Percentiles rank a stretch among this genome's conserved stretches.
These are phyloP conservation scores for Tuber microsphaerosporum DNA, from an alignment of 495 filamentous ascomycete species.

Conservation along the genomic window DNA sequence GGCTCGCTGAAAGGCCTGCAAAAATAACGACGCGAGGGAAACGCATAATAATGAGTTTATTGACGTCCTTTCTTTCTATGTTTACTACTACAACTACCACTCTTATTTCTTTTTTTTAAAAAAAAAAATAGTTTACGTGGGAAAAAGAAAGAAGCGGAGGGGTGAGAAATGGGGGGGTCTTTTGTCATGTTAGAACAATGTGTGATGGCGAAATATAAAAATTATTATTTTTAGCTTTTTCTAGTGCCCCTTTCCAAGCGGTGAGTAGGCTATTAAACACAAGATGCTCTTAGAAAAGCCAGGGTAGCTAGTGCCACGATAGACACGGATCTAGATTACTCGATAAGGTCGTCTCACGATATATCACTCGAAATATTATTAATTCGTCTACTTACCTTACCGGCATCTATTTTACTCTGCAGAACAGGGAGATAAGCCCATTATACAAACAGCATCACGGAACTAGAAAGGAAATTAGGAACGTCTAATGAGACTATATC, in stretches of 20 bases:
- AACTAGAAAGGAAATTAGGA: neutral
- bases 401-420: neutral
- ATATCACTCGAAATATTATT: neutral
- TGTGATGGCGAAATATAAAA: conserved; percentile 28
- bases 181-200: conserved; percentile 32
- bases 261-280: neutral
- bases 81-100: neutral
- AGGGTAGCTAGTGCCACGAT: neutral
- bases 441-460: neutral
- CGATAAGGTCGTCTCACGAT: neutral
- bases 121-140: conserved; percentile 28
- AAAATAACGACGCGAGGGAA: conserved; percentile 45
- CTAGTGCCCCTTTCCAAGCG: neutral
- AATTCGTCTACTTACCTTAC: neutral
- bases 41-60: neutral
- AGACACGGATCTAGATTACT: neutral
- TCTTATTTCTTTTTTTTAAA: conserved; percentile 14
- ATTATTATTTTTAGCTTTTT: conserved; percentile 14
- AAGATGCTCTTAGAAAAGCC: neutral
- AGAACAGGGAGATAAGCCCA: neutral
- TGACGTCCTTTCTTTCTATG: neutral
- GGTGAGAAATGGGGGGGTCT: conserved; percentile 6
- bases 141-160: neutral
- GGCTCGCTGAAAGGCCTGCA: conserved; percentile 93
- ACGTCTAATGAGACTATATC: neutral